Percentiles rank a stretch among this genome's conserved stretches.
phyloP scores from a whole-genome alignment of 257 asterid species.

The Lithospermum erythrorhizon region DNA sequence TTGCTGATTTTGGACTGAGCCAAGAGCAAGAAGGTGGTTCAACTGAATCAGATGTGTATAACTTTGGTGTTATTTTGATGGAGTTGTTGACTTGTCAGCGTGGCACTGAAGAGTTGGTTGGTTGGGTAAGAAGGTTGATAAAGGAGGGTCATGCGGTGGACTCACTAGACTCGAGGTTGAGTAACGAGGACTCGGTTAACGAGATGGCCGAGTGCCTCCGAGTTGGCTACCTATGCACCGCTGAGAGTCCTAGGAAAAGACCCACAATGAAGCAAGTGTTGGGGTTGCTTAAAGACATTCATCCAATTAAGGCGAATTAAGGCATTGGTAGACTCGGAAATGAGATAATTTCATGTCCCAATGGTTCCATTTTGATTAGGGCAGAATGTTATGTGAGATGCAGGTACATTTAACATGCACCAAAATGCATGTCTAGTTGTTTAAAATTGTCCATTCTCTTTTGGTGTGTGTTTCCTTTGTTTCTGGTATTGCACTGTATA shows the following conservation, averaged over 20 bases:
- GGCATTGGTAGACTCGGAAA: neutral
- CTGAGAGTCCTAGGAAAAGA: conserved; percentile 60
- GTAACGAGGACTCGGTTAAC: conserved; percentile 41
- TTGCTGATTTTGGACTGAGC: conserved; percentile 54
- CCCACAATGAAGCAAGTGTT: conserved; percentile 85
- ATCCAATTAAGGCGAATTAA: conserved; percentile 19
- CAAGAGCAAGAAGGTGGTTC: conserved; percentile 27
- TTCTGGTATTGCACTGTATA: conserved; percentile 7
- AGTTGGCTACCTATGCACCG: conserved; percentile 80
- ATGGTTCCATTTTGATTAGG: neutral
- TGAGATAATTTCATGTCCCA: neutral
- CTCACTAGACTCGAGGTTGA: conserved; percentile 57
- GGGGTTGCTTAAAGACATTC: conserved; percentile 75
- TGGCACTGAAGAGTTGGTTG: conserved; percentile 33
- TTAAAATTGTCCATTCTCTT: neutral
- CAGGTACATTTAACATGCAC: neutral
- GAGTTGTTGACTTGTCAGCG: conserved; percentile 58
- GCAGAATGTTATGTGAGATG: neutral
- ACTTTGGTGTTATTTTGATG: conserved; percentile 57
- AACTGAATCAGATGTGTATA: conserved; percentile 55
- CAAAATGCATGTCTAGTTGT: neutral
- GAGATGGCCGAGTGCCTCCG: conserved; percentile 87
- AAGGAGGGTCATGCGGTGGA: conserved; percentile 47
- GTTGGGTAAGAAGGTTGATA: conserved; percentile 46
- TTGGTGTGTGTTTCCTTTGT: neutral